Base-by-base conservation (phyloP, 768 basidiomycete genomes). In the Coprinopsis sp. region DNA sequence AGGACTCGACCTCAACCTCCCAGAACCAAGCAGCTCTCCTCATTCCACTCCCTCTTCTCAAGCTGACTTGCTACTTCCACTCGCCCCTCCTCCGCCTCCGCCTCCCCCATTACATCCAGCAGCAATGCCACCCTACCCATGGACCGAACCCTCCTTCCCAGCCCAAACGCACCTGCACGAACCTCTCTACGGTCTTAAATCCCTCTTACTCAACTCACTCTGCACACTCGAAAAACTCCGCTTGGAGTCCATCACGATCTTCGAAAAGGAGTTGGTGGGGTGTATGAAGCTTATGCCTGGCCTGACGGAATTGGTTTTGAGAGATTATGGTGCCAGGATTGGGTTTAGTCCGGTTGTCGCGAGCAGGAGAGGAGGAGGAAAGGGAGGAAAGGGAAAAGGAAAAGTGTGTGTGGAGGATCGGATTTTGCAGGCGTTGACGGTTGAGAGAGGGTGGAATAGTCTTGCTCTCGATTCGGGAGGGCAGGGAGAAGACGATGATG, bases 201-300 rank as follows among this genome's bases (percentile, higher is more conserved):
- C 38, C 13, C 47, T 63, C 28, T 50, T 63, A 7, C 42, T 38
- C 36, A 51, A 47, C 42, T 60, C 58, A 33, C 51, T 47, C 27
- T 60, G 56, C 27, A 57, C 59, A 6, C 40, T 64, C 14, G 56
- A 62, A 42, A 58, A 49, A 42, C 43, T 62, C 30, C 54, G 50
- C 16, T 37, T 61, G 29, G 58, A 63, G 41, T 60, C 60, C 27
- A 52, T 63, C 31, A 50, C 55, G 5, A 49, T 60, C 27, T 29
- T 55, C 3, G 58, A 55, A 1, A 50, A 54, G 2, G 58, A 56
- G 42, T 58, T 64, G 24, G 47, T 60, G 16, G 51, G 37, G 4
- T 62, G 59, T 38, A 34, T 64, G 38, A 47, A 46, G 47, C 43
- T 62, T 28, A 45, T 50, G 14, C 61, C 61, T 10, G 44, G 46